Evolutionary conservation across 1,284 basidiomycete species (phyloP).

Genomic region (Ceratobasidium sp.): DNA sequence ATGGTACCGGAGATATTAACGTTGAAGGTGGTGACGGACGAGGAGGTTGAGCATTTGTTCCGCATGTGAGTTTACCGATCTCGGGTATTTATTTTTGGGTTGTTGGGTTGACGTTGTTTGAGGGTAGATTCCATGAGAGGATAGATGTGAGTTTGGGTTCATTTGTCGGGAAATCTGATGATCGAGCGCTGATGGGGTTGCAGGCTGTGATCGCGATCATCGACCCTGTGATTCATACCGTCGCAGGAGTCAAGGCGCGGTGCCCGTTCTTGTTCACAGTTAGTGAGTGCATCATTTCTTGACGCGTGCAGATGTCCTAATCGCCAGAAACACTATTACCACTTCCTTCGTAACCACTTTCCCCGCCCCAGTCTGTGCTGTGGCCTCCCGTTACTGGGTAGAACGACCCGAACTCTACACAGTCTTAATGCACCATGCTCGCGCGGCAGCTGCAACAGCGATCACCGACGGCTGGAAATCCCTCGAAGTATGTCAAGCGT

Average conservation of each 20-base stretch:
- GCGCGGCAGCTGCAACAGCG: slow-evolving; percentile 81
- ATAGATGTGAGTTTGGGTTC: slow-evolving; percentile 69
- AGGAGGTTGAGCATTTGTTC: slow-evolving; percentile 86
- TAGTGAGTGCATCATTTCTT: slow-evolving; percentile 61
- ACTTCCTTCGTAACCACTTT: not conserved
- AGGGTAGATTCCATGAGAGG: slow-evolving; percentile 73
- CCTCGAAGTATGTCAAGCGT: slow-evolving; percentile 79
- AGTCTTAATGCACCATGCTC: slow-evolving; percentile 88
- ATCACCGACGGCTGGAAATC: slow-evolving; percentile 86
- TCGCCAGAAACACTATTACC: not conserved
- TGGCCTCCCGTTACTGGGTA: slow-evolving; percentile 79
- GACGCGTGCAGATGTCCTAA: too few species aligned
- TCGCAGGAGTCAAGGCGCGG: slow-evolving; percentile 78
- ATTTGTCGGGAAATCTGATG: not conserved
- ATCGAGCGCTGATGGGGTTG: not conserved
- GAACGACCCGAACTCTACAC: slow-evolving; percentile 85
- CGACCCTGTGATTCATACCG: slow-evolving; percentile 79
- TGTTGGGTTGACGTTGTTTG: not conserved
- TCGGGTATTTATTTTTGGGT: too few species aligned
- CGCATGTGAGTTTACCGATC: slow-evolving; percentile 72
- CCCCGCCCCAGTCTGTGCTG: slow-evolving; percentile 73
- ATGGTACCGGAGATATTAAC: slow-evolving; percentile 85
- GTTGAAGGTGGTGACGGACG: slow-evolving; percentile 81
- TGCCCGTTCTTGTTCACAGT: slow-evolving; percentile 88
- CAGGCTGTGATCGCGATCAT: slow-evolving; percentile 81